Evolutionary conservation across 768 basidiomycete species (phyloP).

Genomic region (Tephrocybe sp.): DNA sequence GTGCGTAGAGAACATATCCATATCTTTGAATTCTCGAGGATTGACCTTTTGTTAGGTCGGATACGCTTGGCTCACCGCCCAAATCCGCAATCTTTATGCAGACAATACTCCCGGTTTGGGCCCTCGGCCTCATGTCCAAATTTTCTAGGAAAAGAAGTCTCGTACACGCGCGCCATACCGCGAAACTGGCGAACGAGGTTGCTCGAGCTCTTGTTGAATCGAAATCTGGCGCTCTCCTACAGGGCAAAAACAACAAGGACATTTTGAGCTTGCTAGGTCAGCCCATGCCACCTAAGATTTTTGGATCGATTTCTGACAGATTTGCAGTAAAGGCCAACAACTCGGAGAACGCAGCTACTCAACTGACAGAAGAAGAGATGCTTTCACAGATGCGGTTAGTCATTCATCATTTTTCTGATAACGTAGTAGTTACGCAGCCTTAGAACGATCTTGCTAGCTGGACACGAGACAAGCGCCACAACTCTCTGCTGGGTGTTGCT

Average conservation of each 20-base stretch:
- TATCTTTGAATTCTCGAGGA: not conserved
- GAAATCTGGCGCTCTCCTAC: conserved; percentile 46
- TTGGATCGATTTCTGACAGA: conserved; percentile 11
- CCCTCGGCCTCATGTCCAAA: conserved; percentile 45
- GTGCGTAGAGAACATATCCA: conserved; percentile 23
- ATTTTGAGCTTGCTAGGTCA: conserved; percentile 57
- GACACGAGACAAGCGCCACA: conserved; percentile 64
- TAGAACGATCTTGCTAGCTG: conserved; percentile 47
- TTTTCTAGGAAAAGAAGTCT: conserved; percentile 43
- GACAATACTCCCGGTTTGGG: conserved; percentile 47
- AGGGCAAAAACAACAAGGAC: conserved; percentile 52
- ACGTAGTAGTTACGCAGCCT: not conserved
- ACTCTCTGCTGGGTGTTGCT: conserved; percentile 61
- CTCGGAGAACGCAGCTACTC: conserved; percentile 32
- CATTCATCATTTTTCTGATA: not conserved
- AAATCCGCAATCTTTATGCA: conserved; percentile 47
- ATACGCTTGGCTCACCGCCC: conserved; percentile 48
- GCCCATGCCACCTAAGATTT: conserved; percentile 18
- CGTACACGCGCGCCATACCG: conserved; percentile 46
- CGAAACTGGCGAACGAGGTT: conserved; percentile 41
- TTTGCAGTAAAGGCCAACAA: conserved; percentile 44
- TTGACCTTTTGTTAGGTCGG: conserved; percentile 36
- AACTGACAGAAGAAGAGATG: conserved; percentile 41
- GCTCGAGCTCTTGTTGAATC: conserved; percentile 46
- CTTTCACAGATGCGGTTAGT: conserved; percentile 38